Conservation (phyloP, 2,329 filamentous ascomycete genomes). For the Alternaria consortialis region DNA sequence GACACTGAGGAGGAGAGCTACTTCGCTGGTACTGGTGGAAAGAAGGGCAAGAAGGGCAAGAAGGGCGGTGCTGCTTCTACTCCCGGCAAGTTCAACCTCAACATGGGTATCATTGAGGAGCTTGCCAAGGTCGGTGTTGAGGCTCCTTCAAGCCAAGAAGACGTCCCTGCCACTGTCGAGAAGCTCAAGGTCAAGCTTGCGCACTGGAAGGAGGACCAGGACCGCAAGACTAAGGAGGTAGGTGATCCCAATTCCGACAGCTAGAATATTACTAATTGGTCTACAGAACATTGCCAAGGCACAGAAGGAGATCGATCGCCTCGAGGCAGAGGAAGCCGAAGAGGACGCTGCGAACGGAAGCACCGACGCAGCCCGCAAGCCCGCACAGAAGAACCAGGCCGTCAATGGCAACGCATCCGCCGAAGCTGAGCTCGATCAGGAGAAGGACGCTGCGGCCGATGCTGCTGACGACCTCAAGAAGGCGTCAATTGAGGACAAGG, state of each 20-base stretch:
- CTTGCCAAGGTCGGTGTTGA: slow-evolving; percentile 84
- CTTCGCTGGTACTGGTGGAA: slow-evolving; percentile 74
- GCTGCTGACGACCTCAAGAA: slow-evolving; percentile 68
- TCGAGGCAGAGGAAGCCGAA: slow-evolving; percentile 75
- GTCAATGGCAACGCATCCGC: slow-evolving; percentile 63
- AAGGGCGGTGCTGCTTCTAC: slow-evolving; percentile 72
- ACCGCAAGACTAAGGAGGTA: slow-evolving; percentile 88
- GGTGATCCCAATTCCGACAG: slow-evolving; percentile 48
- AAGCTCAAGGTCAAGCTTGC: slow-evolving; percentile 92
- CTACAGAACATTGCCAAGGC: slow-evolving; percentile 92
- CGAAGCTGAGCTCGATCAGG: slow-evolving; percentile 63
- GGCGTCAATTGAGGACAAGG: slow-evolving; percentile 66
- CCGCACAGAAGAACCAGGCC: slow-evolving; percentile 59
- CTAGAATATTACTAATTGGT: slow-evolving; percentile 20
- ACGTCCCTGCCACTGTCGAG: slow-evolving; percentile 81
- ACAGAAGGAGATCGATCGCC: slow-evolving; percentile 90
- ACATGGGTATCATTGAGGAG: slow-evolving; percentile 90
- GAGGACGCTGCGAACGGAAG: slow-evolving; percentile 57
- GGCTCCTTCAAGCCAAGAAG: slow-evolving; percentile 84
- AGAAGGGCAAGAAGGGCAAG: slow-evolving; percentile 90
- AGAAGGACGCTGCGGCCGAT: slow-evolving; percentile 68
- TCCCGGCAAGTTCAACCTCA: slow-evolving; percentile 78
- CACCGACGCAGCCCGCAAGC: slow-evolving; percentile 65
- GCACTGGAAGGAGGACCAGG: slow-evolving; percentile 91
- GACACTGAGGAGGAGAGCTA: slow-evolving; percentile 88